Evolutionary conservation across 495 filamentous ascomycete genomes (phyloP).

Genomic region (Xylaria grammica): DNA sequence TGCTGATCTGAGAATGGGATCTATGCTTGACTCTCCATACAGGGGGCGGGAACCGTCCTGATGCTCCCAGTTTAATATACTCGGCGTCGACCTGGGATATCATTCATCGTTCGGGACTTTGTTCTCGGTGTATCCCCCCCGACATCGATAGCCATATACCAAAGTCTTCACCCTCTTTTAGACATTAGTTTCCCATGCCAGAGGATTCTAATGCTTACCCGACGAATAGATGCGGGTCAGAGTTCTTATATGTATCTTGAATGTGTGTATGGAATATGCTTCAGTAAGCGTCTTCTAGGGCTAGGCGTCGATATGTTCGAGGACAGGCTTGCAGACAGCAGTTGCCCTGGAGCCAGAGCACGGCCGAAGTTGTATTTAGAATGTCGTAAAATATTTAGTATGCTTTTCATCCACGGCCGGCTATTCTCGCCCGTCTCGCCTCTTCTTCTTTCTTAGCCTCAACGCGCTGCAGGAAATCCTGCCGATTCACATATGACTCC

Average conservation of each 20-base stretch:
- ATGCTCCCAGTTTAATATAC: not conserved
- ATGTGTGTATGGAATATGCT: too few relatives aligned
- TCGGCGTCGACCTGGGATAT: not conserved
- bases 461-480: constrained; percentile 87
- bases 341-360: not conserved
- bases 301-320: too few relatives aligned
- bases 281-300: too few relatives aligned
- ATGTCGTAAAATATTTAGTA: not conserved
- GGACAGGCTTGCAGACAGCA: not conserved
- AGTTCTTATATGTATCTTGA: too few relatives aligned
- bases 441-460: constrained; percentile 80
- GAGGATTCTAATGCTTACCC: too few relatives aligned
- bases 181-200: too few relatives aligned
- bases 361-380: not conserved
- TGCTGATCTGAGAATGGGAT: not conserved
- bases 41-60: too few relatives aligned
- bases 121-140: not conserved
- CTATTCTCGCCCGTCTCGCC: constrained; percentile 64
- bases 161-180: not conserved
- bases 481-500: constrained; percentile 77
- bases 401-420: constrained; percentile 45
- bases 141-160: too few relatives aligned
- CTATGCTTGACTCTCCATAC: not conserved
- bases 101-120: not conserved
- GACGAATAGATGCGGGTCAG: too few relatives aligned